Evolutionary conservation across 2,329 filamentous ascomycete genomes (phyloP).

Genomic region (Colletotrichum brevisporum): DNA sequence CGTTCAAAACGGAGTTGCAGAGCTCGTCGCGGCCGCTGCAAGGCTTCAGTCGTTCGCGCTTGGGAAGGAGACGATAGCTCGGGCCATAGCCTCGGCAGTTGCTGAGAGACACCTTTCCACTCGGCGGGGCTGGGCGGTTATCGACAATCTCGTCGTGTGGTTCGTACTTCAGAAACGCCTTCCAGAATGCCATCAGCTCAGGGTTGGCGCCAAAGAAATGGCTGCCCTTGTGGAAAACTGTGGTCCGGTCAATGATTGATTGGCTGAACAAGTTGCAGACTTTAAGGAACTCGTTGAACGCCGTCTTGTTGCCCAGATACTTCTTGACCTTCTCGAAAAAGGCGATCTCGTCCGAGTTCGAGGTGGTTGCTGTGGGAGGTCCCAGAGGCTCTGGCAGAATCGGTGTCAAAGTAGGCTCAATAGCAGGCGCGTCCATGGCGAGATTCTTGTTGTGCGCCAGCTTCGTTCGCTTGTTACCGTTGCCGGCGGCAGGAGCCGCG

Average conservation of each 20-base stretch:
- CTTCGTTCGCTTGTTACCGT: conserved; percentile 77
- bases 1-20: conserved; percentile 93
- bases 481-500: conserved; percentile 50
- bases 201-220: conserved; percentile 89
- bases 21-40: conserved; percentile 96
- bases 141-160: conserved; percentile 84
- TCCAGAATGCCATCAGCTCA: conserved; percentile 92
- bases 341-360: conserved; percentile 85
- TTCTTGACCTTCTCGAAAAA: conserved; percentile 99
- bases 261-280: conserved; percentile 96
- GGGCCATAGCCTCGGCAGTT: conserved; percentile 97
- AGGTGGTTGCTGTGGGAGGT: conserved; percentile 79
- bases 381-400: conserved; percentile 89
- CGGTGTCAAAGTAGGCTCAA: conserved; percentile 91
- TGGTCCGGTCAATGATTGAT: conserved; percentile 88
- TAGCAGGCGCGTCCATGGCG: conserved; percentile 69
- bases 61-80: conserved; percentile 93
- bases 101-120: conserved; percentile 89
- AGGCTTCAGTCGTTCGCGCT: conserved; percentile 88
- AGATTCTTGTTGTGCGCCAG: conserved; percentile 76
- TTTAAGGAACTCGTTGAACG: conserved; percentile 96
- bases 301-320: conserved; percentile 90
- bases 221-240: conserved; percentile 85
- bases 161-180: conserved; percentile 84
- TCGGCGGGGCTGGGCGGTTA: conserved; percentile 81